These are phyloP conservation scores for Dictyophora rubrovolvata DNA, from an alignment of 768 basidiomycete genomes.

Conservation along the genomic window DNA sequence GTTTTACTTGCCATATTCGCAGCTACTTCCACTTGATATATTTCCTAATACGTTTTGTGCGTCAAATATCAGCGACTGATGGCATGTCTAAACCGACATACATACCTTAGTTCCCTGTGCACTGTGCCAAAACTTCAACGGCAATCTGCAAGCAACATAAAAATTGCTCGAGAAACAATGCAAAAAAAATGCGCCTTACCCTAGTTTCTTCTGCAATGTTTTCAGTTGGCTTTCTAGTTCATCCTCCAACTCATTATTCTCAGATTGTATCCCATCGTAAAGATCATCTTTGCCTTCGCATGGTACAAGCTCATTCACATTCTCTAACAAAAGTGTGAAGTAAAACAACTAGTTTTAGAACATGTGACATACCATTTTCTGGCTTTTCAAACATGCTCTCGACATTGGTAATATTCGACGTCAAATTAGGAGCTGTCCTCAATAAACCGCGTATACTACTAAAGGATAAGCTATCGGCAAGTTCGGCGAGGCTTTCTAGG, in stretches of 20 bases:
- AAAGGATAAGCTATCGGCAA: constrained; percentile 66
- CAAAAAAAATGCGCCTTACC: constrained; percentile 31
- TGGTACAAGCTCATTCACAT: constrained; percentile 64
- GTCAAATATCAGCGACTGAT: neutral
- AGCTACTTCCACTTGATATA: constrained; percentile 76
- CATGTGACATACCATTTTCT: constrained; percentile 43
- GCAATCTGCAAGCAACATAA: constrained; percentile 12
- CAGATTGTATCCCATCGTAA: constrained; percentile 68
- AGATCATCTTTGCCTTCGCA: constrained; percentile 74
- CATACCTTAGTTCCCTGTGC: constrained; percentile 69
- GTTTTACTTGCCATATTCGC: constrained; percentile 43
- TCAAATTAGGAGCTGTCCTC: constrained; percentile 71
- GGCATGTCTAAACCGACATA: neutral
- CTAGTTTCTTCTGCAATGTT: constrained; percentile 54
- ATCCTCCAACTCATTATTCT: constrained; percentile 61
- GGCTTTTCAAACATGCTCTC: constrained; percentile 57
- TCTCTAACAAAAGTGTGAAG: constrained; percentile 22
- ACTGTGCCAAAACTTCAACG: constrained; percentile 64
- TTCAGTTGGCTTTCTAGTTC: constrained; percentile 59
- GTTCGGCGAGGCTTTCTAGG: constrained; percentile 48
- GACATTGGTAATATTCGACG: constrained; percentile 60
- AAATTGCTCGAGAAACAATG: constrained; percentile 4
- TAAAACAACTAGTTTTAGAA: neutral
- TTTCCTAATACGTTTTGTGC: constrained; percentile 46
- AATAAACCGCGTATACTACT: constrained; percentile 67